These are phyloP conservation scores for Tilletia caries DNA, from an alignment of 1,284 basidiomycete species.

Conservation along the genomic window DNA sequence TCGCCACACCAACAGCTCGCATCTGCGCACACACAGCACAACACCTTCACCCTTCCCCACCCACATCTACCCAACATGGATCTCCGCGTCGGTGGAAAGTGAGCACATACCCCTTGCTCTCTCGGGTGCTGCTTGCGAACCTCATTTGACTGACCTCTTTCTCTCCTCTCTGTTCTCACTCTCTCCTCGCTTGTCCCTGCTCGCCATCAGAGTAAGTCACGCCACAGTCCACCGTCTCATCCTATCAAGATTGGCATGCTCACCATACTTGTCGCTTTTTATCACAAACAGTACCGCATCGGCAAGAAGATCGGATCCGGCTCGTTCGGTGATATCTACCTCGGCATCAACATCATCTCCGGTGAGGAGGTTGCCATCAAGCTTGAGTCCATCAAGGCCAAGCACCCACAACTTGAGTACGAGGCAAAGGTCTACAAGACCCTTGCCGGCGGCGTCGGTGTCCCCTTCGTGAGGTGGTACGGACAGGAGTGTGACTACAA, in stretches of 20 bases:
- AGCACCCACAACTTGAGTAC: slow-evolving; percentile 99
- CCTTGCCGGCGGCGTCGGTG: slow-evolving; percentile 93
- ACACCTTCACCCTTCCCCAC: background rate
- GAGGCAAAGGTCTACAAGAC: slow-evolving; percentile 69
- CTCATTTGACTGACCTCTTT: background rate
- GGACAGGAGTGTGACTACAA: slow-evolving; percentile 99
- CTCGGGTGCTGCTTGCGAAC: background rate
- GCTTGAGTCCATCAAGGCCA: slow-evolving; percentile 98
- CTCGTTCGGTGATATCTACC: slow-evolving; percentile 99
- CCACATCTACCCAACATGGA: slow-evolving; percentile 62
- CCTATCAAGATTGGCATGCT: background rate
- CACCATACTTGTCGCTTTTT: background rate
- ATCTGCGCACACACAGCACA: background rate
- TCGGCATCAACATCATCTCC: slow-evolving; percentile 99
- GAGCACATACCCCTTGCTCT: slow-evolving; percentile 51
- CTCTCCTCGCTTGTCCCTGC: background rate
- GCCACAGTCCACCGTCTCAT: background rate
- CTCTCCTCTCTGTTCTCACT: background rate
- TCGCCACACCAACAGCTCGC: background rate
- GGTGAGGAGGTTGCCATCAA: slow-evolving; percentile 99
- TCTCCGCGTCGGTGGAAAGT: slow-evolving; percentile 95
- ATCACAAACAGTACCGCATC: slow-evolving; percentile 63
- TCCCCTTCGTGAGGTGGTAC: slow-evolving; percentile 97
- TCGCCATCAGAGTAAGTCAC: background rate
- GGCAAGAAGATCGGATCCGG: slow-evolving; percentile 99